These are phyloP conservation scores for Prunus padus DNA, from an alignment of 306 rosid species.

Conservation along the genomic window DNA sequence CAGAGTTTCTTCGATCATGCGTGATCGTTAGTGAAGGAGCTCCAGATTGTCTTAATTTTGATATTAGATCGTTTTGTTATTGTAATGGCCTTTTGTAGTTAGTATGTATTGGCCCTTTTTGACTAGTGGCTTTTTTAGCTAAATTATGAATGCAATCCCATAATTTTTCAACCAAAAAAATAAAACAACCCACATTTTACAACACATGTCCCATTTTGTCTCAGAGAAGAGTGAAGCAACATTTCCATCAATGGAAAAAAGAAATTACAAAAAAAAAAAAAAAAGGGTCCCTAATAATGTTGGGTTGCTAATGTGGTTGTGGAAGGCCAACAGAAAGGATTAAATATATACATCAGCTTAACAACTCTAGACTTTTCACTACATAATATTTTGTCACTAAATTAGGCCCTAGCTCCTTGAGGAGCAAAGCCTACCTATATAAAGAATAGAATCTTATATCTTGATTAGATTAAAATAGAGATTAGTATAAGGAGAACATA, in stretches of 20 bases:
- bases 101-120: too few relatives aligned
- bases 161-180: too few relatives aligned
- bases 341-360: not conserved
- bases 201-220: not conserved
- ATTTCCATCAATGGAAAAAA: not conserved
- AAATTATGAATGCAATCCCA: too few relatives aligned
- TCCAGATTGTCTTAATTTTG: too few relatives aligned
- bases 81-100: too few relatives aligned
- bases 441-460: not conserved
- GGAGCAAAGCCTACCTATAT: not conserved
- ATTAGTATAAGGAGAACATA: not conserved
- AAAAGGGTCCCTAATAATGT: not conserved
- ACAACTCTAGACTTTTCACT: not conserved
- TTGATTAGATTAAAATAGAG: not conserved
- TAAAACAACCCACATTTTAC: not conserved
- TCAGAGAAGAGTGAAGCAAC: not conserved
- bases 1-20: too few relatives aligned
- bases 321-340: not conserved
- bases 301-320: constrained; percentile 6
- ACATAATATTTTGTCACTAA: not conserved
- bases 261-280: too few relatives aligned
- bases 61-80: too few relatives aligned
- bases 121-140: too few relatives aligned
- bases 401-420: not conserved
- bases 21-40: too few relatives aligned